Conservation (phyloP, 2,329 filamentous ascomycete species). For the Claviceps monticola region DNA sequence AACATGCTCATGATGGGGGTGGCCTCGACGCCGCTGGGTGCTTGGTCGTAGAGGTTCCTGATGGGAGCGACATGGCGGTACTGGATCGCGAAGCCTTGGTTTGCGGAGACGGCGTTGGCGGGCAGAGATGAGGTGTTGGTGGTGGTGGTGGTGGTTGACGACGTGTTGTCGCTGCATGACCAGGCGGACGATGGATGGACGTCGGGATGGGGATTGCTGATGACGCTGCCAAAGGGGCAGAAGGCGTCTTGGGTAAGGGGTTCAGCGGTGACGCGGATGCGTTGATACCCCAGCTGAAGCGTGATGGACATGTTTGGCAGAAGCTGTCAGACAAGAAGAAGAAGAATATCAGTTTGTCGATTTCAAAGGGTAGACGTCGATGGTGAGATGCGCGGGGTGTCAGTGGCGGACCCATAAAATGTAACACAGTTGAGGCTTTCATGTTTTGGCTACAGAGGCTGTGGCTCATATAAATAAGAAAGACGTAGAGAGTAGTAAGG, state of each 20-base stretch:
- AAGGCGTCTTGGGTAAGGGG: slow-evolving; percentile 60
- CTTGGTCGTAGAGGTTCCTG: slow-evolving; percentile 53
- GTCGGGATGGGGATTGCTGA: slow-evolving; percentile 55
- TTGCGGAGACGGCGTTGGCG: slow-evolving; percentile 44
- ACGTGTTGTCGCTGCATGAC: slow-evolving; percentile 24
- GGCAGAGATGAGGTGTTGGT: background rate
- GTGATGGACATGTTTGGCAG: slow-evolving; percentile 14
- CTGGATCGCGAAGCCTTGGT: slow-evolving; percentile 82
- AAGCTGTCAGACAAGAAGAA: background rate
- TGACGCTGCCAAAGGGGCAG: slow-evolving; percentile 67
- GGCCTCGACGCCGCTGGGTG: slow-evolving; percentile 36
- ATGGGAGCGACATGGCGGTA: slow-evolving; percentile 69
- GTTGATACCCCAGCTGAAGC: slow-evolving; percentile 12
- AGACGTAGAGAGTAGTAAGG: no score
- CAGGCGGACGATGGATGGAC: slow-evolving; percentile 32
- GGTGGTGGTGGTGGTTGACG: slow-evolving; percentile 15
- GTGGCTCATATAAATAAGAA: background rate
- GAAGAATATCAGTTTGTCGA: background rate
- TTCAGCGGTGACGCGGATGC: slow-evolving; percentile 35
- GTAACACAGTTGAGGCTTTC: no score
- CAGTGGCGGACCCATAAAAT: background rate
- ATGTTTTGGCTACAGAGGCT: background rate
- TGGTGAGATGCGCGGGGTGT: background rate
- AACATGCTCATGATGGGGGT: slow-evolving; percentile 74
- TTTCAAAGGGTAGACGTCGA: no score